A percentile compares a stretch with the other conserved stretches of the same genome.
Conservation (phyloP, 2,329 filamentous ascomycete genomes). For the Exserohilum turcica region DNA sequence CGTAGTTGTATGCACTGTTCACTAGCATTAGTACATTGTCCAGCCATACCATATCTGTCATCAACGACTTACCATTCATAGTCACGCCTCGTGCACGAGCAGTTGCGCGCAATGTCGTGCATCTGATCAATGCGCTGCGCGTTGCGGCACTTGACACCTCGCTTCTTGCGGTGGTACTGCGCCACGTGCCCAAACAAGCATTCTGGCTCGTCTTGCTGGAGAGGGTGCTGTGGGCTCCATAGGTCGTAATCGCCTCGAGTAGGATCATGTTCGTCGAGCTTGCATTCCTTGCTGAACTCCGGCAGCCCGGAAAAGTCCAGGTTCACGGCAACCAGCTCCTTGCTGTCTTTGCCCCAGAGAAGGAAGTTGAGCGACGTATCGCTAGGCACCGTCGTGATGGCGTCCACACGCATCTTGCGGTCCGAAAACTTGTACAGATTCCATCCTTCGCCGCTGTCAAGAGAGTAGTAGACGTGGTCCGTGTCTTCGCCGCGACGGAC, state of each 20-base stretch:
- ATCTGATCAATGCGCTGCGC: constrained; percentile 67
- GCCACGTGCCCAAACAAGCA: constrained; percentile 93
- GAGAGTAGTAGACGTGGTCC: constrained; percentile 73
- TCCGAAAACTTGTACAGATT: constrained; percentile 73
- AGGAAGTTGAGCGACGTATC: constrained; percentile 91
- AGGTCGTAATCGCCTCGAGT: constrained; percentile 76
- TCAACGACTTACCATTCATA: constrained; percentile 79
- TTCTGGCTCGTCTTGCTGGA: constrained; percentile 72
- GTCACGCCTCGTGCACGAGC: constrained; percentile 80
- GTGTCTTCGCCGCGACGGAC: constrained; percentile 73
- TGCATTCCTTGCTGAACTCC: constrained; percentile 69
- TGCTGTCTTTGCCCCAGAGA: constrained; percentile 73
- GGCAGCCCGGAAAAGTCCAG: constrained; percentile 82
- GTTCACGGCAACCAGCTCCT: constrained; percentile 73
- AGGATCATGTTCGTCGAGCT: constrained; percentile 65
- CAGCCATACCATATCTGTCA: not conserved
- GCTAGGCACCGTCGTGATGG: constrained; percentile 86
- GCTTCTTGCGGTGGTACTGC: constrained; percentile 88
- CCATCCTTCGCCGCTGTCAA: constrained; percentile 84
- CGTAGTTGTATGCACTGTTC: constrained; percentile 89
- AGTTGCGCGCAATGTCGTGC: constrained; percentile 73
- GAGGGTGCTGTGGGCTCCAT: constrained; percentile 86
- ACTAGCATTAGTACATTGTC: not conserved
- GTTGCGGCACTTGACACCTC: constrained; percentile 80
- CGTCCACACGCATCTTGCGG: constrained; percentile 69